Evolutionary conservation across 371 early-diverging fungal species (phyloP).

Genomic region (Mortierella sp.): DNA sequence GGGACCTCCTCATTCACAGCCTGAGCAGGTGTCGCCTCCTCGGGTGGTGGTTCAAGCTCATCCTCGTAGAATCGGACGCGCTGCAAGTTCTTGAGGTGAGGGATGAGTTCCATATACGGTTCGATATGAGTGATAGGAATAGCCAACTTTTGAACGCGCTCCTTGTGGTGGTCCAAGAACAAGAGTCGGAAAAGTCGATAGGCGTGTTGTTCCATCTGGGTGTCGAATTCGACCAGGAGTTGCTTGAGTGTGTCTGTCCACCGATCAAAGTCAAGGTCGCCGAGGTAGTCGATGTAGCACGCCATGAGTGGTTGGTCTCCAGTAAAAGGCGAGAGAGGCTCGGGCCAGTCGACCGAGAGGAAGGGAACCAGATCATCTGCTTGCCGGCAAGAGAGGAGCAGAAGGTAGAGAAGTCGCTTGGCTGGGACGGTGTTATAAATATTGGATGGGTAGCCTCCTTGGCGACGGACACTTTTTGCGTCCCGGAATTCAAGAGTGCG

Average conservation of each 20-base stretch:
- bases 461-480: not conserved
- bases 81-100: slow-evolving; percentile 23
- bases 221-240: slow-evolving; percentile 22
- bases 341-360: slow-evolving; percentile 41
- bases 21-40: not conserved
- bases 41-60: slow-evolving; percentile 24
- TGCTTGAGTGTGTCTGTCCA: slow-evolving; percentile 28
- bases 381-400: slow-evolving; percentile 42
- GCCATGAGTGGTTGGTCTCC: slow-evolving; percentile 19
- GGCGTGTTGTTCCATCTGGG: slow-evolving; percentile 17
- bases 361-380: slow-evolving; percentile 42
- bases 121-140: slow-evolving; percentile 48
- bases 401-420: slow-evolving; percentile 34
- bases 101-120: slow-evolving; percentile 23
- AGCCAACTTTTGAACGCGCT: slow-evolving; percentile 18
- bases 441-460: not conserved
- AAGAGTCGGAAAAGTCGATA: slow-evolving; percentile 32
- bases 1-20: not conserved
- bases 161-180: slow-evolving; percentile 45
- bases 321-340: slow-evolving; percentile 26
- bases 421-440: slow-evolving; percentile 6
- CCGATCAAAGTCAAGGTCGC: slow-evolving; percentile 32
- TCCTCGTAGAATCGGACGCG: slow-evolving; percentile 41
- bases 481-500: slow-evolving; percentile 18
- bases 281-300: slow-evolving; percentile 32